Percentiles rank a stretch among this genome's conserved stretches.
Evolutionary conservation across 768 basidiomycete genomes (phyloP).

Genomic region (Phaffia tasmanica): DNA sequence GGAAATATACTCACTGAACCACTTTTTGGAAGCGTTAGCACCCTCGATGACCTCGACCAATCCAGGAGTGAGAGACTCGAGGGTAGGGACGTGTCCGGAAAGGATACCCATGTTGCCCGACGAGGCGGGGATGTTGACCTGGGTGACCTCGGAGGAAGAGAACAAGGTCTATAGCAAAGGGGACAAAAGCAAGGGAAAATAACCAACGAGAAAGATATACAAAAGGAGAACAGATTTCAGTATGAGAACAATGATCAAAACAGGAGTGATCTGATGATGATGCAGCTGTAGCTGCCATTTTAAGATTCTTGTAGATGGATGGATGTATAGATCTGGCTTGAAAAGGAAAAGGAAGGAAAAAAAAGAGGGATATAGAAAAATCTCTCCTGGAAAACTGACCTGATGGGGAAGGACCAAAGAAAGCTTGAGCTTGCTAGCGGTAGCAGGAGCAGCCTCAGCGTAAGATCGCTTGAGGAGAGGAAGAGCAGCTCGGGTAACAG

Average conservation of each 20-base stretch:
- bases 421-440: constrained; percentile 69
- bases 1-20: constrained; percentile 66
- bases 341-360: not conserved
- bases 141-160: constrained; percentile 79
- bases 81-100: constrained; percentile 95
- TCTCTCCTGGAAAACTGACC: constrained; percentile 44
- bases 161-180: constrained; percentile 60
- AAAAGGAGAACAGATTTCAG: no score
- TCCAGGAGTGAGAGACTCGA: constrained; percentile 88
- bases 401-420: constrained; percentile 91
- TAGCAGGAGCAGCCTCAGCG: constrained; percentile 57
- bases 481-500: constrained; percentile 24
- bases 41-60: constrained; percentile 84
- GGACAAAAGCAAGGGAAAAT: constrained; percentile 1
- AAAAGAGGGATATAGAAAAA: not conserved
- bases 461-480: constrained; percentile 65
- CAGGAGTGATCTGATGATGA: no score
- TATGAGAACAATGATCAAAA: no score
- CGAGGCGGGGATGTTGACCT: constrained; percentile 88
- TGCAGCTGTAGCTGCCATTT: no score
- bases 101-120: constrained; percentile 99
- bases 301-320: no score
- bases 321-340: no score
- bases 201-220: no score
- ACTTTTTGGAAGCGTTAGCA: constrained; percentile 71